Evolutionary conservation across 169 alveolate species (phyloP).

Genomic region (Eimeria acervulina): DNA sequence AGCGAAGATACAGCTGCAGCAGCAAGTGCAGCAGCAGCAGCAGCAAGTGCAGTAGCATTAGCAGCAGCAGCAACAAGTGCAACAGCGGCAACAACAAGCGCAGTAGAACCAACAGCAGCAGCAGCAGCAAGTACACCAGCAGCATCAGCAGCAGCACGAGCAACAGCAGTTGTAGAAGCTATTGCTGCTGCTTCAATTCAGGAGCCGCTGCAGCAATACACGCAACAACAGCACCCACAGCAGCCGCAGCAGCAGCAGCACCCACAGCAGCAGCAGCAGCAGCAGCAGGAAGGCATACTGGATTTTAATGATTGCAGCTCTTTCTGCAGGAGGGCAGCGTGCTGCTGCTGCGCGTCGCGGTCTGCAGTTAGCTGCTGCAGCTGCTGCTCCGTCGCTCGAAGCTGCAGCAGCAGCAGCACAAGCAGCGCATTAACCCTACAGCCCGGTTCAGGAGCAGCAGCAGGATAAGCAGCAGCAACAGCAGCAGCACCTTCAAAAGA

Average conservation of each 20-base stretch:
- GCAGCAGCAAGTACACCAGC: too few relatives aligned
- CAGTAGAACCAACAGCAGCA: neutral
- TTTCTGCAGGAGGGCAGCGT: neutral
- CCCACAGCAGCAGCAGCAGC: conserved; percentile 1
- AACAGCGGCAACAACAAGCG: conserved; percentile 45
- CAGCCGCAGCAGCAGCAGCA: neutral
- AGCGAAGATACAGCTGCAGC: too few relatives aligned
- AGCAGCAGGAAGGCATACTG: neutral
- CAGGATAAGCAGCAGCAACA: too few relatives aligned
- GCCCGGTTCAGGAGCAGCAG: too few relatives aligned
- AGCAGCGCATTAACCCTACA: too few relatives aligned
- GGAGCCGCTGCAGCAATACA: too few relatives aligned
- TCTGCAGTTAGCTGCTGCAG: conserved; percentile 17
- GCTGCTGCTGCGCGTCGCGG: conserved; percentile 43
- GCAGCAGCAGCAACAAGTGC: conserved; percentile 10
- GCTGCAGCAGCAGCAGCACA: conserved; percentile 48
- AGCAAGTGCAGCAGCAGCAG: too few relatives aligned
- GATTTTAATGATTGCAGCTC: neutral
- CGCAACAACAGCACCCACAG: conserved; percentile 6
- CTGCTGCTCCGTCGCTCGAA: conserved; percentile 37
- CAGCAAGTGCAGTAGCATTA: too few relatives aligned
- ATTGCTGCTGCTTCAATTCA: too few relatives aligned
- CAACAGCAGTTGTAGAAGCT: too few relatives aligned
- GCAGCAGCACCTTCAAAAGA: neutral
- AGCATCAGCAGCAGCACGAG: too few relatives aligned